These are phyloP conservation scores for Solanum aculeatissimum DNA, from an alignment of 305 asterid genomes.

Conservation along the genomic window DNA sequence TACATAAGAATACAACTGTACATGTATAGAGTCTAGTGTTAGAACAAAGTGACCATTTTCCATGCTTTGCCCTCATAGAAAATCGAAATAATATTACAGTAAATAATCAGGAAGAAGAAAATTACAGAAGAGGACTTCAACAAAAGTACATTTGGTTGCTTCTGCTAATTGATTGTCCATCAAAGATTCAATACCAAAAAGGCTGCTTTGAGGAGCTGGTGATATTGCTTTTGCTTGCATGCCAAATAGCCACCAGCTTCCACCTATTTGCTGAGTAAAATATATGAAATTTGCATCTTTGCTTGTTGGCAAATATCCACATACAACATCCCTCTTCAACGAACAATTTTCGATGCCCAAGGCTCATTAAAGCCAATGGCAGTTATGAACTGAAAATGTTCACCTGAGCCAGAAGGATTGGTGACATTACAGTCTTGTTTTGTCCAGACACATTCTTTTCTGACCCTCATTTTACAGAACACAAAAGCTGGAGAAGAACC, in stretches of 20 bases:
- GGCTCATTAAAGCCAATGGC: constrained; percentile 6
- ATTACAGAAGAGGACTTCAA: not conserved
- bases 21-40: not conserved
- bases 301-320: constrained; percentile 14
- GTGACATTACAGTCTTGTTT: constrained; percentile 2
- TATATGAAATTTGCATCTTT: constrained; percentile 29
- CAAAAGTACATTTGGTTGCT: not conserved
- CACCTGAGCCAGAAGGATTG: constrained; percentile 8
- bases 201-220: not conserved
- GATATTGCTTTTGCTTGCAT: constrained; percentile 4
- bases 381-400: not conserved
- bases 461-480: not conserved
- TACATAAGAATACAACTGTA: not conserved
- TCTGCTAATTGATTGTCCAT: not conserved
- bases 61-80: not conserved
- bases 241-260: constrained; percentile 23
- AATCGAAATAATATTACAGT: not conserved
- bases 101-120: not conserved
- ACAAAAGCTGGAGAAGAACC: not conserved
- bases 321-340: constrained; percentile 23
- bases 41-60: not conserved
- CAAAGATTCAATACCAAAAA: not conserved
- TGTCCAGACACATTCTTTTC: not conserved
- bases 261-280: constrained; percentile 15
- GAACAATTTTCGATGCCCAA: constrained; percentile 29